These are phyloP conservation scores for Suillus paluster DNA, from an alignment of 768 basidiomycete species.

Conservation along the genomic window DNA sequence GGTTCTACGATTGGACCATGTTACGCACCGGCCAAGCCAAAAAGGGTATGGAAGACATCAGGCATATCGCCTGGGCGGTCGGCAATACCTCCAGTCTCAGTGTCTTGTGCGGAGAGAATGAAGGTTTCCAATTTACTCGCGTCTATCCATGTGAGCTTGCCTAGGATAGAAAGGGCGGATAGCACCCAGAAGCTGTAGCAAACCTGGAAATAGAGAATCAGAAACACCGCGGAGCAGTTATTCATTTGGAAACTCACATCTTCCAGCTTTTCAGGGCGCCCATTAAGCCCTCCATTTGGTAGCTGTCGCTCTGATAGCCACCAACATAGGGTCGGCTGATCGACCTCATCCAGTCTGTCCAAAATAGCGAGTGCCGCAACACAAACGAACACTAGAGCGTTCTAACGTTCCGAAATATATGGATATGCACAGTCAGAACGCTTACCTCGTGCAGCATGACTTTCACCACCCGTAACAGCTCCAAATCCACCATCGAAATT, in stretches of 20 bases:
- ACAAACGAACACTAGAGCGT: slow-evolving; percentile 80
- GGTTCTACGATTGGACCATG: not conserved
- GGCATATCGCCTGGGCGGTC: slow-evolving; percentile 93
- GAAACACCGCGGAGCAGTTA: not conserved
- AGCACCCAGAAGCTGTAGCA: slow-evolving; percentile 99
- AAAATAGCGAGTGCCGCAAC: slow-evolving; percentile 87
- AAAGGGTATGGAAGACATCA: slow-evolving; percentile 97
- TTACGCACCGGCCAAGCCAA: slow-evolving; percentile 80
- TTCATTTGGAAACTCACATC: slow-evolving; percentile 63
- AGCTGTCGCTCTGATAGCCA: slow-evolving; percentile 96
- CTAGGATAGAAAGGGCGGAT: slow-evolving; percentile 83
- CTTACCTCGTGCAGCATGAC: slow-evolving; percentile 89
- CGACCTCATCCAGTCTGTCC: slow-evolving; percentile 79
- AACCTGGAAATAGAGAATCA: slow-evolving; percentile 55
- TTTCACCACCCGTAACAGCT: slow-evolving; percentile 81
- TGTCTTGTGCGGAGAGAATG: slow-evolving; percentile 90
- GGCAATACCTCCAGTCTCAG: slow-evolving; percentile 90
- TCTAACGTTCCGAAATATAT: not conserved
- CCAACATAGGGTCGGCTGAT: slow-evolving; percentile 81
- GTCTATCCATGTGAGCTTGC: slow-evolving; percentile 88
- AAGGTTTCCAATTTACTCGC: slow-evolving; percentile 74
- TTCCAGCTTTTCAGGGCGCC: slow-evolving; percentile 96
- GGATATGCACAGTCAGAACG: not conserved
- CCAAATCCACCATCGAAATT: slow-evolving; percentile 99
- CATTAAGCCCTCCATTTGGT: slow-evolving; percentile 92